phyloP scores from a whole-genome alignment of 129 eudicot species.

The Chrysanthemum makinoi region DNA sequence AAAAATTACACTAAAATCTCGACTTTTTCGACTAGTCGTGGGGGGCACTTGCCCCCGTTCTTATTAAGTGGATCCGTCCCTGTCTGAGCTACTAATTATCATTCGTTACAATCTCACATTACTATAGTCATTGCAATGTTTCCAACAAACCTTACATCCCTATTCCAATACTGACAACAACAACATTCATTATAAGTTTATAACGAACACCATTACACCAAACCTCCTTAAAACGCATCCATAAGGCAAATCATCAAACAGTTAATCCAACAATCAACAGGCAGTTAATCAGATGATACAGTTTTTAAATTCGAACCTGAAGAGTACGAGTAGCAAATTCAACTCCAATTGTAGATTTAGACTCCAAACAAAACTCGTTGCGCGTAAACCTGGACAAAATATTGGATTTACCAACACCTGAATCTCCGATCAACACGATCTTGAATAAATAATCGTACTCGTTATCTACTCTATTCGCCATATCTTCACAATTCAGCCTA shows the following conservation, averaged over 20 bases:
- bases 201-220: not conserved
- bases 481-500: conserved; percentile 4
- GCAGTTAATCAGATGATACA: not conserved
- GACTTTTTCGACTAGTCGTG: too few species aligned
- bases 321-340: conserved; percentile 41
- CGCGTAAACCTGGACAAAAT: conserved; percentile 39
- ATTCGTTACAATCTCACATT: too few species aligned
- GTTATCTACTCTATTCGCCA: conserved; percentile 41
- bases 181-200: not conserved
- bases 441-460: conserved; percentile 43
- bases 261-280: not conserved
- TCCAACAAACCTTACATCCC: not conserved
- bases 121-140: too few species aligned
- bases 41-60: too few species aligned
- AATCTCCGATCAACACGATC: conserved; percentile 42
- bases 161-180: conserved; percentile 1
- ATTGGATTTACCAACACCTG: conserved; percentile 41
- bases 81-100: too few species aligned
- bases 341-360: conserved; percentile 41
- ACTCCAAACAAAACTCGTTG: conserved; percentile 41
- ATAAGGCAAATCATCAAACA: conserved; percentile 9
- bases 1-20: too few species aligned
- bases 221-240: not conserved
- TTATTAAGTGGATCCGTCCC: too few species aligned
- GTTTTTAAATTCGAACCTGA: conserved; percentile 20